Base-by-base conservation (phyloP, 768 basidiomycete genomes). In the Scleroderma bovista region DNA sequence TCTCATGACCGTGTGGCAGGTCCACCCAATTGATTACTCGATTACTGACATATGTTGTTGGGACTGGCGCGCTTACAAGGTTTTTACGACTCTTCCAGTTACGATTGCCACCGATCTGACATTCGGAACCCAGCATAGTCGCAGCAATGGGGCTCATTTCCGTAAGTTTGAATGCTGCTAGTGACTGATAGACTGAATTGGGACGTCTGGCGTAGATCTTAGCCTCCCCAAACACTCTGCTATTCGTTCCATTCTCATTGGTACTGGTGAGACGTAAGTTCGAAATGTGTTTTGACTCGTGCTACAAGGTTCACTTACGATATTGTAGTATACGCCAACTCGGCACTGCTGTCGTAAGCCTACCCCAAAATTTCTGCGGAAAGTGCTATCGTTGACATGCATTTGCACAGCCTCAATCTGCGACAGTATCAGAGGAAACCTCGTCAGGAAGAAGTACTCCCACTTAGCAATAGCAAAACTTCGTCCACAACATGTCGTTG, bases 61-160 rank as follows among this genome's bases (percentile, higher is more conserved):
- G 40, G 15, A 55, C 47, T 16, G 54, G 54, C 20, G 54, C 47
- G 13, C 5, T 52, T 3, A 55, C 54, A 11, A 48, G 51, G 54
- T 55, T 17, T 55, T 17, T n/a, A 5, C 13, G 6, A 3, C 4
- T 36, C 13, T n/a, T 13, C 34, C 34, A 8, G 7, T n/a, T n/a
- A 13, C 34, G n/a, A 3, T 13, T n/a, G 13, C 13, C 5, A n/a
- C 34, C 13, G 12, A n/a, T 36, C 34, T 36, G 3, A 36, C 34
- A 36, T 36, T 36, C n/a, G 34, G n/a, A 36, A 6, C 34, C 5
- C n/a, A 36, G 34, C 34, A 13, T 36, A 13, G 4, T 36, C 34
- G 4, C 34, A 36, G 13, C 13, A 5, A 13, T 13, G 4, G 34
- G 13, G 13, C 34, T 36, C 34, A 36, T 36, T n/a, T 15, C 34